Evolutionary conservation across 140 eudicot genomes (phyloP), one percentile per base, ranked within the genome.

Genomic region (Erigeron philadelphicus): DNA sequence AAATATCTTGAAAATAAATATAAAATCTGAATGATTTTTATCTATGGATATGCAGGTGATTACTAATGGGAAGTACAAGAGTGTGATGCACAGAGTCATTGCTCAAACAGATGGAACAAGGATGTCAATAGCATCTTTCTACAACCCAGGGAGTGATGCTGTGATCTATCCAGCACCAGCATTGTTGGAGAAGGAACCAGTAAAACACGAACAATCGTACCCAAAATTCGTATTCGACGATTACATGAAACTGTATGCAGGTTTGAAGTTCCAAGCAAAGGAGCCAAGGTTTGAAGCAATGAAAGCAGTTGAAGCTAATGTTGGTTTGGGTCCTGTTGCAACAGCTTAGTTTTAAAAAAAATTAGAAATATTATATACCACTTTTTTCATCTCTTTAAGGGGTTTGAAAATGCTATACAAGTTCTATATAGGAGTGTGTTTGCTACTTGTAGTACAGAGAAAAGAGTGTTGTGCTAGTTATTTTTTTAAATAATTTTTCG

Each of bases 231-330:
- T 86, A 44, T 86, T 86, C 60, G 93, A 86, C 57, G 88, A 86
- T 68, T 81, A 86, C 86, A 86, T 86, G 93, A 86, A 81, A 79
- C 78, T 86, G 38, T 83, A 83, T 78, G 76, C 93, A 43, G 81
- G 82, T 6, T 61, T 86, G 44, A 86, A 86, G 86, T 86, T 86
- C 72, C 88, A 86, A 68, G 93, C 88, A n/a, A 86, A 86, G 77
- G 88, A 86, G 78, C 93, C 88, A 71, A 82, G 93, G 73, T 86
- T 83, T 78, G 93, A 83, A 66, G 88, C 86, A 79, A 83, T 83
- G 88, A 86, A 86, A 61, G 84, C 93, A 35, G 76, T 80, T 23
- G 86, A 80, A 75, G 74, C 81, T 48, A 73, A 38, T 80, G 86
- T 77, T 40, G 65, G 45, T 43, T 55, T 84, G 73, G 80, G 75